A percentile compares a stretch with the other conserved stretches of the same genome.
phyloP scores from a whole-genome alignment of 2,329 filamentous ascomycete species.

The Monilinia fructigena region DNA sequence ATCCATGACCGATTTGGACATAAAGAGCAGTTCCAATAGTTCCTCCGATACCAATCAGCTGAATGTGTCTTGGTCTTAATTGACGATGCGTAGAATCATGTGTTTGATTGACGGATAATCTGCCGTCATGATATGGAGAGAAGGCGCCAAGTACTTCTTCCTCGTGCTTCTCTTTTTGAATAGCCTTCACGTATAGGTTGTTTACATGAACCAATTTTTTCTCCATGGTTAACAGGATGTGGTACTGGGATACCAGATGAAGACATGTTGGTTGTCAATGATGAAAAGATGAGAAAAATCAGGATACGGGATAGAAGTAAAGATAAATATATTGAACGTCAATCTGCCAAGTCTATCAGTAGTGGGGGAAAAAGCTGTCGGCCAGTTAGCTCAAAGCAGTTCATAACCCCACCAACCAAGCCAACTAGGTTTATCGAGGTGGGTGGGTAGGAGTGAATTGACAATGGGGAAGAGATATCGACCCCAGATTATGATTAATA shows the following conservation, averaged over 20 bases:
- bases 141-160: conserved; percentile 28
- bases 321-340: neutral
- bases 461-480: neutral
- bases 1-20: conserved; percentile 54
- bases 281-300: neutral
- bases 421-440: neutral
- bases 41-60: conserved; percentile 56
- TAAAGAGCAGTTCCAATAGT: conserved; percentile 61
- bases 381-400: neutral
- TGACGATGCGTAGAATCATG: conserved; percentile 41
- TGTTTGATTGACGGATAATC: conserved; percentile 19
- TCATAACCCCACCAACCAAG: neutral
- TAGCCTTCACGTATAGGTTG: conserved; percentile 23
- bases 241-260: conserved; percentile 30
- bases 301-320: neutral
- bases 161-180: conserved; percentile 28
- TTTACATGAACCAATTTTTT: conserved; percentile 26
- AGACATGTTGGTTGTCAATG: conserved; percentile 25
- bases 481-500: neutral
- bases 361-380: neutral
- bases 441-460: neutral
- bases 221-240: conserved; percentile 25
- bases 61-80: conserved; percentile 43
- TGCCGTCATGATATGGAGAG: conserved; percentile 23
- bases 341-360: neutral